These are phyloP conservation scores for Nidularia sp. DNA, from an alignment of 768 basidiomycete genomes.

Conservation along the genomic window DNA sequence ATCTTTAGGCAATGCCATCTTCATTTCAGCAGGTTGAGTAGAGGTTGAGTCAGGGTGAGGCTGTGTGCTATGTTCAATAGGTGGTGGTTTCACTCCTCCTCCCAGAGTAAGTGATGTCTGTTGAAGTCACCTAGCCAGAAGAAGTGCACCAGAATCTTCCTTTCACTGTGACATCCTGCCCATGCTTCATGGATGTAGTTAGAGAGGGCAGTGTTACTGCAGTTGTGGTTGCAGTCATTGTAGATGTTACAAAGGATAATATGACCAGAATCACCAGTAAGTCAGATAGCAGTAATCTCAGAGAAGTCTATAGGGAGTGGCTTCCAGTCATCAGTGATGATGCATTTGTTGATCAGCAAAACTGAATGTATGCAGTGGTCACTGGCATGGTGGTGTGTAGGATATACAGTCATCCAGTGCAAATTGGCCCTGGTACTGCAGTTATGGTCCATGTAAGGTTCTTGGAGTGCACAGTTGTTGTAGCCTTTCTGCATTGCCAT, in stretches of 20 bases:
- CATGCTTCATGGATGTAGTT: background rate
- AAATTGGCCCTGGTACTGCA: slow-evolving; percentile 8
- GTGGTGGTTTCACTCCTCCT: slow-evolving; percentile 12
- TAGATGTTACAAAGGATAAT: slow-evolving; percentile 31
- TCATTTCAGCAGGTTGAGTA: background rate
- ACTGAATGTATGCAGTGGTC: slow-evolving; percentile 6
- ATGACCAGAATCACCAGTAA: slow-evolving; percentile 7
- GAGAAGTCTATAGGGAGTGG: slow-evolving; percentile 9
- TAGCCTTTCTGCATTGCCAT: slow-evolving; percentile 3
- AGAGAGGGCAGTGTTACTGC: slow-evolving; percentile 8
- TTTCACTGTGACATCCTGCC: slow-evolving; percentile 1
- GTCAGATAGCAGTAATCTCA: slow-evolving; percentile 19
- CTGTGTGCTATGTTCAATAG: slow-evolving; percentile 4
- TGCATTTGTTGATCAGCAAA: slow-evolving; percentile 9
- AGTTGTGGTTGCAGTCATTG: slow-evolving; percentile 21
- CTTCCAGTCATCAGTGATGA: slow-evolving; percentile 16
- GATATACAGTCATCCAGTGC: slow-evolving; percentile 7
- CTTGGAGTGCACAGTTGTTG: slow-evolving; percentile 32
- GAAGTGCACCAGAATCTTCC: background rate
- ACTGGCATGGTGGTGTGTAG: slow-evolving; percentile 2
- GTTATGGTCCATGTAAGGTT: slow-evolving; percentile 26
- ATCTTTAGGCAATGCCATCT: background rate
- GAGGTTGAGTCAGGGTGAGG: background rate
- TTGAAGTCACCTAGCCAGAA: slow-evolving; percentile 37
- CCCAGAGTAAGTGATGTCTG: slow-evolving; percentile 34